Conservation (phyloP, 495 filamentous ascomycete species). For the Apodospora peruviana region DNA sequence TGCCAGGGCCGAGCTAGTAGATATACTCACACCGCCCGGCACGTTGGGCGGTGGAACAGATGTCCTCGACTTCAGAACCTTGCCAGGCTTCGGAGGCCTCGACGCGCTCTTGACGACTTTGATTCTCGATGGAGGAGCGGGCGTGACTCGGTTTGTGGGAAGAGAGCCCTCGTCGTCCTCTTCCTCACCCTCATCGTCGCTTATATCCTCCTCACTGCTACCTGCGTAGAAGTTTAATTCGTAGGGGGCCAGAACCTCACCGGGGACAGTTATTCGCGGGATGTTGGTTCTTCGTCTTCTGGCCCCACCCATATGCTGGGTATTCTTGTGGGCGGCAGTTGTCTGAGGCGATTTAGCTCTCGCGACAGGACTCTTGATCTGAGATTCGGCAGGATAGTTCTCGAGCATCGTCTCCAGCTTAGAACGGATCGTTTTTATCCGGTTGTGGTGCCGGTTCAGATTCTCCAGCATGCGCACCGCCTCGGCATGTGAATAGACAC, state of each 20-base stretch:
- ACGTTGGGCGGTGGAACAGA: conserved; percentile 50
- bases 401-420: conserved; percentile 74
- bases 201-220: conserved; percentile 38
- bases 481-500: conserved; percentile 76
- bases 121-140: conserved; percentile 33
- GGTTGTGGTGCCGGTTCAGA: conserved; percentile 70
- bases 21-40: conserved; percentile 52
- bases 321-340: conserved; percentile 57
- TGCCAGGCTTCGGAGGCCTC: conserved; percentile 32
- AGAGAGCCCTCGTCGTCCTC: conserved; percentile 28
- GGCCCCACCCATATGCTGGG: conserved; percentile 56
- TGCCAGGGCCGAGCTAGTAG: conserved; percentile 76
- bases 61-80: conserved; percentile 26
- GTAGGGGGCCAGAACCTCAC: conserved; percentile 54
- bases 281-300: conserved; percentile 33
- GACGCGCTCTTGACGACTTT: conserved; percentile 28
- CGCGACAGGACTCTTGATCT: conserved; percentile 48
- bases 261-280: conserved; percentile 50
- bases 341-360: conserved; percentile 48
- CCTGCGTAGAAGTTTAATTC: conserved; percentile 49
- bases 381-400: conserved; percentile 42
- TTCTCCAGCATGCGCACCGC: conserved; percentile 73
- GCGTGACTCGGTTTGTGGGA: conserved; percentile 24
- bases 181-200: conserved; percentile 28
- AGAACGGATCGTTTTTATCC: conserved; percentile 67